Evolutionary conservation across 139 green algal genomes (phyloP).

Genomic region (Tetratostichococcus sp.): DNA sequence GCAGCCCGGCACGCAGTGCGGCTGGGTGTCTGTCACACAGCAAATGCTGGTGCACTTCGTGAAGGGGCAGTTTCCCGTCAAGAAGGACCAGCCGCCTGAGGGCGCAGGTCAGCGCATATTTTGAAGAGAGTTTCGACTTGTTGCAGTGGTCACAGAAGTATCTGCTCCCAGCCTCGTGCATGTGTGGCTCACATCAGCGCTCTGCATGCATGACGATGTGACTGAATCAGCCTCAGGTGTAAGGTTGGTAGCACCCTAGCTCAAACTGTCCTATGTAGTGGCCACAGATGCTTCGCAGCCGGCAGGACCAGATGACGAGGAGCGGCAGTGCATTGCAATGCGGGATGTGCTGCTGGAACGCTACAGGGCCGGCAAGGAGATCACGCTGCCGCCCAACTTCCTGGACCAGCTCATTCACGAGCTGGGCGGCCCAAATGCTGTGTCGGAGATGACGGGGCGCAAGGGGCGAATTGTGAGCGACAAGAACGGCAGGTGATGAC

Average conservation of each 20-base stretch:
- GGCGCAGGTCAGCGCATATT: neutral
- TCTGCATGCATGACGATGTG: neutral
- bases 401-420: conserved; percentile 80
- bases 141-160: too few species aligned
- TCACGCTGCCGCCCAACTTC: conserved; percentile 82
- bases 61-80: conserved; percentile 57
- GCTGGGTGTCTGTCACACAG: conserved; percentile 65
- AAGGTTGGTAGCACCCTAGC: too few species aligned
- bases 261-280: neutral
- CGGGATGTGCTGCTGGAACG: conserved; percentile 41
- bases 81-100: neutral
- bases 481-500: neutral
- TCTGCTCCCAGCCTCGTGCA: too few species aligned
- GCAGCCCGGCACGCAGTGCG: conserved; percentile 46
- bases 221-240: too few species aligned
- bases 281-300: neutral
- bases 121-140: too few species aligned
- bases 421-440: conserved; percentile 60
- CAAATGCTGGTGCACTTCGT: conserved; percentile 78
- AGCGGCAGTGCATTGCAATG: conserved; percentile 25
- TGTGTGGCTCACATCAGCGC: neutral
- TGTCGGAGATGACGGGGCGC: conserved; percentile 82
- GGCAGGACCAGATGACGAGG: neutral
- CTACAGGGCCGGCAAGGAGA: conserved; percentile 14
- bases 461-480: conserved; percentile 56